Base-by-base conservation (phyloP, 805 yeast species). In the Teunomyces atbi region DNA sequence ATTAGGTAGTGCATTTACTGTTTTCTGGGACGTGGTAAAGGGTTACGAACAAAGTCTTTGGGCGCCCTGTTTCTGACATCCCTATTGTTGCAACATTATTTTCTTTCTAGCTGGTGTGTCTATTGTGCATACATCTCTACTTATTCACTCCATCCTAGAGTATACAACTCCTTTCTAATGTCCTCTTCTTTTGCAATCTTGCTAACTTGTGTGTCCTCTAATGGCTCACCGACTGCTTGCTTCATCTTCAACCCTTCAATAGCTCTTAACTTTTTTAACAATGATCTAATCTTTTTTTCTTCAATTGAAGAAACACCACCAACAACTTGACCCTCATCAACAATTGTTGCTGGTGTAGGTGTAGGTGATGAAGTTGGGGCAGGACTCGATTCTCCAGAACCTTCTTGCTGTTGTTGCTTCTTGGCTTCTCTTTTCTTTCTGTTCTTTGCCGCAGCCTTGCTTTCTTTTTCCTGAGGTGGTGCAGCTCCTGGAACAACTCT, bases 211-310 rank as follows among this genome's bases (percentile, higher is more conserved):
- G 98, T 94, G 58, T 85, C 96, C 69, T 94, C 99, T 56, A 94
- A 78, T 50, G 82, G 76, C 52, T 90, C 97, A 42, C 92, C 96
- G 46, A 72, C 74, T 6, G 85, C 86, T 69, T 88, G 90, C 64
- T 92, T 88, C 74, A 80, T 79, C 68, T 91, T 91, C 59, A 94
- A 78, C 45, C 82, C 83, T 66, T 91, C 96, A 57, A 94, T 94
- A n/a, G 99, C 97, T 61, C 98, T 80, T 52, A 92, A 78, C 69
- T 94, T 94, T 73, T 94, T 94, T 67, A 91, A 77, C 64, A 94
- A 76, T 27, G 94, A 83, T 64, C 99, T 81, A 53, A 89, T 84
- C 69, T 91, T 90, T 77, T 91, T 94, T 58, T 92, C 98, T 67
- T 92, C 97, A 34, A 88, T 76, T 8, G 88, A 80, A 30, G 73